Evolutionary conservation across 202 grass and related monocot species (phyloP).

Genomic region (Zizania palustris): DNA sequence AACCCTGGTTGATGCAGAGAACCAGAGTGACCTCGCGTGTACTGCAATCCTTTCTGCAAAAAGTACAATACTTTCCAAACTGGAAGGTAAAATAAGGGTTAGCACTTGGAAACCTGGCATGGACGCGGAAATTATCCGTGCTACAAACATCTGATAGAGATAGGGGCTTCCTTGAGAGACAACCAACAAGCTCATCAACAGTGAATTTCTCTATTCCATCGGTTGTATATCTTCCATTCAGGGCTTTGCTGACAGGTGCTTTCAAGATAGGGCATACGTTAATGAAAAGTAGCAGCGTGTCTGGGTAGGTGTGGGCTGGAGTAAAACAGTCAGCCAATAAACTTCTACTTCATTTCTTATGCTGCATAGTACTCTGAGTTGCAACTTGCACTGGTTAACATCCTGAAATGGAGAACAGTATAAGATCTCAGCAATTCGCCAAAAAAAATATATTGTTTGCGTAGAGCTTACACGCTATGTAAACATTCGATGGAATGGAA

Average conservation of each 20-base stretch:
- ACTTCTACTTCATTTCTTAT: conserved; percentile 32
- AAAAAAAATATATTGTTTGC: background rate
- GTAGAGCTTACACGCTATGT: background rate
- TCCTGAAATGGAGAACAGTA: conserved; percentile 28
- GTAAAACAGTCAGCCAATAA: conserved; percentile 39
- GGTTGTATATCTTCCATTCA: background rate
- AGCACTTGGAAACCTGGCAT: conserved; percentile 8
- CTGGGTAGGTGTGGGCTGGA: conserved; percentile 12
- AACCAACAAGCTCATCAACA: background rate
- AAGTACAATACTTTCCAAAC: conserved; percentile 20
- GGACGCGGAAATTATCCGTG: background rate
- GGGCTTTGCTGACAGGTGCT: conserved; percentile 15
- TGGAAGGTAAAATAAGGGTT: conserved; percentile 24
- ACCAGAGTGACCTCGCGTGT: too few species aligned
- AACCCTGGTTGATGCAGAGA: too few species aligned
- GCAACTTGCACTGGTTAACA: conserved; percentile 21
- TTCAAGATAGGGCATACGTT: background rate
- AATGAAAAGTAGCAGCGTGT: background rate
- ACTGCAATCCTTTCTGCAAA: background rate
- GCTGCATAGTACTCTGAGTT: background rate
- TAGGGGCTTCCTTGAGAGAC: too few species aligned
- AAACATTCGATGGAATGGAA: conserved; percentile 2
- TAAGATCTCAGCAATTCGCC: conserved; percentile 22
- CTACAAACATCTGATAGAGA: conserved; percentile 32
- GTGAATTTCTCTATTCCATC: conserved; percentile 32